Evolutionary conservation across 495 filamentous ascomycete genomes (phyloP).

Genomic region (Penicillium malachiteum): DNA sequence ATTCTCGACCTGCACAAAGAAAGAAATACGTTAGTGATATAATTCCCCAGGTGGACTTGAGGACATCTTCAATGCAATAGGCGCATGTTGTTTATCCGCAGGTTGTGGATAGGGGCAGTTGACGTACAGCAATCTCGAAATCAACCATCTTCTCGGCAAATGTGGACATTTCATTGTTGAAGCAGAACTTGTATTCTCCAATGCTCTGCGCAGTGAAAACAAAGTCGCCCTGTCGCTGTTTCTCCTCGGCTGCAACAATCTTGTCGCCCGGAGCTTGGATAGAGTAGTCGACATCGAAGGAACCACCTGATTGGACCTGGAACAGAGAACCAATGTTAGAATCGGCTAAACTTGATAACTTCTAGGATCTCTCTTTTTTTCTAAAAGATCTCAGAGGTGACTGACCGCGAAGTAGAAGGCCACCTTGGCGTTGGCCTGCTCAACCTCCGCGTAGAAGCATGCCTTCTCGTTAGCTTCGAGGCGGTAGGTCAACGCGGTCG

Average conservation of each 20-base stretch:
- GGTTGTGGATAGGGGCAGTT: neutral
- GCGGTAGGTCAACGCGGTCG: slow-evolving; percentile 94
- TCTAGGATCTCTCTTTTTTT: neutral
- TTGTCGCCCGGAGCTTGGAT: slow-evolving; percentile 82
- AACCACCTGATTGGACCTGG: slow-evolving; percentile 93
- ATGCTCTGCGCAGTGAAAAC: slow-evolving; percentile 92
- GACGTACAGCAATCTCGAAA: slow-evolving; percentile 91
- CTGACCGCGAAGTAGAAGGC: slow-evolving; percentile 98
- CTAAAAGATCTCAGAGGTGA: slow-evolving; percentile 4
- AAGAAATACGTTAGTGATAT: slow-evolving; percentile 9
- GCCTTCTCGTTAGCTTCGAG: slow-evolving; percentile 86
- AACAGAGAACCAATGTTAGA: neutral
- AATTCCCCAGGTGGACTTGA: neutral
- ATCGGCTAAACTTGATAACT: too few species aligned
- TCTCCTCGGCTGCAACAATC: slow-evolving; percentile 79
- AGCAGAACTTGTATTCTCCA: slow-evolving; percentile 98
- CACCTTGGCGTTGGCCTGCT: slow-evolving; percentile 72
- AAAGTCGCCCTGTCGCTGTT: slow-evolving; percentile 96
- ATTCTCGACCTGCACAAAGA: slow-evolving; percentile 75
- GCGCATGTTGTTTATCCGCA: too few species aligned
- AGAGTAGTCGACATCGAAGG: slow-evolving; percentile 92
- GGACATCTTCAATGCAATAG: too few species aligned
- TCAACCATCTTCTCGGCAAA: slow-evolving; percentile 98
- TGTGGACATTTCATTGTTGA: slow-evolving; percentile 97
- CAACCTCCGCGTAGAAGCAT: slow-evolving; percentile 85